These are phyloP conservation scores for Paraleonurus japonicus DNA, from an alignment of 257 asterid species.

Conservation along the genomic window DNA sequence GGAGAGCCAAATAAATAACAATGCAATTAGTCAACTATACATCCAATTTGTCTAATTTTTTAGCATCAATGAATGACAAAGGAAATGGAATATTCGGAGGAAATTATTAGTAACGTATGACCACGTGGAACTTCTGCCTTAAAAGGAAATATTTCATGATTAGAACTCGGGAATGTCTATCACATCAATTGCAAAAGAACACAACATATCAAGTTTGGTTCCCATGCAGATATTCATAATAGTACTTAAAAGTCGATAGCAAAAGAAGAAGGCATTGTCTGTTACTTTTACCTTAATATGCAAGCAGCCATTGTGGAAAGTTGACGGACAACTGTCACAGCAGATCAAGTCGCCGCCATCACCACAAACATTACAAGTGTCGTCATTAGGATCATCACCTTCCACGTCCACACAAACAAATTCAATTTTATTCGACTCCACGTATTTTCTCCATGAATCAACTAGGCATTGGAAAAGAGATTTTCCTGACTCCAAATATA, in stretches of 20 bases:
- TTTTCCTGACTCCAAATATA: slow-evolving; percentile 63
- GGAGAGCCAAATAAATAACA: slow-evolving; percentile 11
- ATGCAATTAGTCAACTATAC: not conserved
- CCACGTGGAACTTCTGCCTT: slow-evolving; percentile 17
- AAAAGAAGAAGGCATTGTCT: not conserved
- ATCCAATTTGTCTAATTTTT: not conserved
- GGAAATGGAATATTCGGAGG: not conserved
- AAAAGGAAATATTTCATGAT: not conserved
- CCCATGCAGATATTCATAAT: slow-evolving; percentile 25
- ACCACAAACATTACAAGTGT: slow-evolving; percentile 89
- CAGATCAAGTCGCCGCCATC: slow-evolving; percentile 96
- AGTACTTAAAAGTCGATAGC: slow-evolving; percentile 16
- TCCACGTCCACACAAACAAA: slow-evolving; percentile 69
- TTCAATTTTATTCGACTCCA: slow-evolving; percentile 42
- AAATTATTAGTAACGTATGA: slow-evolving; percentile 10
- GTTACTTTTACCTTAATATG: slow-evolving; percentile 54
- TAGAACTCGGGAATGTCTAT: not conserved
- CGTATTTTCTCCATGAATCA: slow-evolving; percentile 77
- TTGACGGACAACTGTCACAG: slow-evolving; percentile 94
- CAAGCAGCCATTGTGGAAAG: slow-evolving; percentile 90
- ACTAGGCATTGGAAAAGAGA: slow-evolving; percentile 68
- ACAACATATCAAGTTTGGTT: slow-evolving; percentile 3
- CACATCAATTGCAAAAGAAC: not conserved
- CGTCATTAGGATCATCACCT: slow-evolving; percentile 86
- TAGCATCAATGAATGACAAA: not conserved